phyloP scores from a whole-genome alignment of 2,329 filamentous ascomycete species.

The Cladophialophora immunda region DNA sequence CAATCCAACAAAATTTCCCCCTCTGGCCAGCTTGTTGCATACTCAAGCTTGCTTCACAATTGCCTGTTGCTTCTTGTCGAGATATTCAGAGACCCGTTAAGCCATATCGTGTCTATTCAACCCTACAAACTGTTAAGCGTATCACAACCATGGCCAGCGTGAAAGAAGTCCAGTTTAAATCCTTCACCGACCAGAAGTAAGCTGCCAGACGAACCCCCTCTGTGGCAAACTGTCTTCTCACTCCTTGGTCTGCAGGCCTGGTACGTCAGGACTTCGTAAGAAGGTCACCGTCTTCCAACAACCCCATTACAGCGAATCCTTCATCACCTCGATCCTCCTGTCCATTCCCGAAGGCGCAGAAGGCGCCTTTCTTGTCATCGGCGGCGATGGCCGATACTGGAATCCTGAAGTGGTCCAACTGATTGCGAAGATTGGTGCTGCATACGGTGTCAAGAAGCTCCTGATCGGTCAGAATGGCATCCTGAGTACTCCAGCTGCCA shows the following conservation, averaged over 20 bases:
- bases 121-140: not conserved
- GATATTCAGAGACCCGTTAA: not conserved
- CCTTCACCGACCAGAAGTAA: constrained; percentile 98
- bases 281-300: constrained; percentile 99
- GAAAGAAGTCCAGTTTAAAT: constrained; percentile 81
- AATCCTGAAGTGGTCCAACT: constrained; percentile 96
- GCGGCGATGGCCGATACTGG: constrained; percentile 95
- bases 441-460: constrained; percentile 98
- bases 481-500: constrained; percentile 93
- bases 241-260: constrained; percentile 41
- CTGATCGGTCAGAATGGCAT: constrained; percentile 96
- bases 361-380: constrained; percentile 91
- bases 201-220: constrained; percentile 48
- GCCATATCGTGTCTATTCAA: not conserved
- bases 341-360: constrained; percentile 95
- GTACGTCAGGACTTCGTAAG: constrained; percentile 95
- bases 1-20: not conserved
- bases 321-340: constrained; percentile 90
- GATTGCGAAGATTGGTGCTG: constrained; percentile 96
- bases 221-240: constrained; percentile 8
- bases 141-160: constrained; percentile 43
- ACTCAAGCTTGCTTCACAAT: not conserved
- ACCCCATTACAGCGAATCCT: constrained; percentile 93
- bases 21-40: not conserved
- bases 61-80: not conserved